Base-by-base conservation (phyloP, 306 rosid species). In the Spatholobus suberectus region DNA sequence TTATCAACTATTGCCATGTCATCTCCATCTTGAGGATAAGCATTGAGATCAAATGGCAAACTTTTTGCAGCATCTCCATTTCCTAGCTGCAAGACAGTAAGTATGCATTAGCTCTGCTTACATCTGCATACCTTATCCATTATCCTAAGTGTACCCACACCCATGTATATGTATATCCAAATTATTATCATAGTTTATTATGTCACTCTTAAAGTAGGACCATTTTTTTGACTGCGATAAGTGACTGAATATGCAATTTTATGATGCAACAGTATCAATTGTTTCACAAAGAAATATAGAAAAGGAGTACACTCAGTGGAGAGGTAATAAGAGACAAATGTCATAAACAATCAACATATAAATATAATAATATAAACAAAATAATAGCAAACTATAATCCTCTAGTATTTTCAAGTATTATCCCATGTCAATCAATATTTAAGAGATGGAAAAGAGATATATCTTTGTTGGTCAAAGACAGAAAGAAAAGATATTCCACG, bases 21-120 rank as follows among this genome's bases (percentile, higher is more conserved):
- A 8, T 54, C 76, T 55, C 20, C 54, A 29, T 69, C 73, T 58
- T 57, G 8, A 43, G 82, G 82, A 76, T 34, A 21, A 69, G 34
- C 77, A 67, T 75, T 82, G 32, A 68, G 81, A 75, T 82, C 72
- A 8, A 82, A 20, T 15, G 40, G 15, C 14, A 1, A 12, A n/a
- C 4, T 12, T 55, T 18, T 82, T 41, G 4, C 43, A 23, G 6
- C 34, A 49, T 72, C 72, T 54, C 66, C 59, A 43, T 76, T 76
- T 20, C 24, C 23, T 47, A 15, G 43, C 82, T 81, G 76, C 80
- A 76, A 70, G 6, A 47, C 27, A 40, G 24, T 74, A 27, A 35
- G 58, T 38, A 51, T 0, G 43, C 51, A 57, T 57, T 34, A 76
- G 38, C 3, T n/a, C 32, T 27, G 8, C 12, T 29, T 75, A 66